Evolutionary conservation across 2,329 filamentous ascomycete species (phyloP).

Genomic region (Triangularia verruculosa): DNA sequence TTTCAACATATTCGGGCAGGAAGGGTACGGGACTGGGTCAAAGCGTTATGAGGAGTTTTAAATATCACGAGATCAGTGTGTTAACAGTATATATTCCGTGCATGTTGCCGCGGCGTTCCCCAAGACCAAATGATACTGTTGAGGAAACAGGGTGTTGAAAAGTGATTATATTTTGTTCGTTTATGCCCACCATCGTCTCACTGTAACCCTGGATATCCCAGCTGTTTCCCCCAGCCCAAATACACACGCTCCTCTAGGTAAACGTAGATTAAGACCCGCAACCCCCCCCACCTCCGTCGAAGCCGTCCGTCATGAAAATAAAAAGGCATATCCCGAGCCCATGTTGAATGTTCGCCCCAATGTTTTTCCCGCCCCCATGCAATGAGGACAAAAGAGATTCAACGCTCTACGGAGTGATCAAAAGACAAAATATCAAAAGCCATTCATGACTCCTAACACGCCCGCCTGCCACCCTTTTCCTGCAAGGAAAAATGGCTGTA

Average conservation of each 20-base stretch:
- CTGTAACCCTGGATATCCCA: not conserved
- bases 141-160: conserved; percentile 19
- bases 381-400: conserved; percentile 1
- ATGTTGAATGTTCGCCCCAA: conserved; percentile 29
- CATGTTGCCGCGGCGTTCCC: not conserved
- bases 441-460: conserved; percentile 2
- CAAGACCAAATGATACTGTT: not conserved
- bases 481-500: not conserved
- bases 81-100: too few species aligned
- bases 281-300: conserved; percentile 6
- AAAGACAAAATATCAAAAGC: not conserved
- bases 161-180: conserved; percentile 13
- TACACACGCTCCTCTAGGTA: conserved; percentile 13
- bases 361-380: conserved; percentile 14
- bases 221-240: not conserved
- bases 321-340: conserved; percentile 20
- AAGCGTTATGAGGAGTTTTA: not conserved
- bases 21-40: not conserved
- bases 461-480: not conserved
- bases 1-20: conserved; percentile 17
- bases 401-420: not conserved
- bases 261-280: not conserved
- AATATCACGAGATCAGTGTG: not conserved
- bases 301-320: not conserved
- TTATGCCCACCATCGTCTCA: not conserved